Evolutionary conservation across 2,329 filamentous ascomycete genomes (phyloP), one percentile per base, ranked within the genome.

Genomic region (Domatiomyces catenatus): DNA sequence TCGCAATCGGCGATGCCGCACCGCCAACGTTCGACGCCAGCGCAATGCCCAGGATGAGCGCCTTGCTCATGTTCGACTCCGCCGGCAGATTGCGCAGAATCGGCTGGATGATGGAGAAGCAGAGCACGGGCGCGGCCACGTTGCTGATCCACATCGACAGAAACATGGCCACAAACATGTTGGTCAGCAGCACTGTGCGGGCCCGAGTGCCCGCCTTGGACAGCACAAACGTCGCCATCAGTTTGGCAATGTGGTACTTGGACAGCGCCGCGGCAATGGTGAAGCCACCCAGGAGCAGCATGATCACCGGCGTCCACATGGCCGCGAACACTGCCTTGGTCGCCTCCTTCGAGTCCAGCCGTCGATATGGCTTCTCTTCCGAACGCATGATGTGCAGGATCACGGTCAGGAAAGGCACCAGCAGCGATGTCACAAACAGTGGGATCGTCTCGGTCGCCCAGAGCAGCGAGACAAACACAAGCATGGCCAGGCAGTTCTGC

Each of bases 261-360:
- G 88, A 94, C 50, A 98, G 70, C 0, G 92, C 93, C 0, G 92
- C 92, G 8, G 92, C 92, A 49, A 98, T 83, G 1, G 92, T 94
- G 63, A 98, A 98, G 28, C 92, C 92, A 59, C 92, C 92, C 0
- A 98, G 80, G 19, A 98, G 74, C 15, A 98, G 79, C 92, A 98
- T 96, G 59, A 98, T 98, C 50, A 98, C 92, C 0, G 92, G 90
- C 2, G 90, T 95, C 92, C 92, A 98, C 92, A 98, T 98, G 22
- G 92, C 83, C 3, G 87, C 76, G 61, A 98, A 96, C 52, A 95
- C 84, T 61, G 84, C 90, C 24, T 77, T 74, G 0, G 90, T 86
- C 0, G 92, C 89, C 44, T 80, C 76, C 64, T 89, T 89, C 2
- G 88, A 79, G n/a, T 77, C 75, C 5, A 98, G 74, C 19, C 90